These are phyloP conservation scores for Phytopythium delawarense DNA, from an alignment of 352 stramenopile genomes.

Conservation along the genomic window DNA sequence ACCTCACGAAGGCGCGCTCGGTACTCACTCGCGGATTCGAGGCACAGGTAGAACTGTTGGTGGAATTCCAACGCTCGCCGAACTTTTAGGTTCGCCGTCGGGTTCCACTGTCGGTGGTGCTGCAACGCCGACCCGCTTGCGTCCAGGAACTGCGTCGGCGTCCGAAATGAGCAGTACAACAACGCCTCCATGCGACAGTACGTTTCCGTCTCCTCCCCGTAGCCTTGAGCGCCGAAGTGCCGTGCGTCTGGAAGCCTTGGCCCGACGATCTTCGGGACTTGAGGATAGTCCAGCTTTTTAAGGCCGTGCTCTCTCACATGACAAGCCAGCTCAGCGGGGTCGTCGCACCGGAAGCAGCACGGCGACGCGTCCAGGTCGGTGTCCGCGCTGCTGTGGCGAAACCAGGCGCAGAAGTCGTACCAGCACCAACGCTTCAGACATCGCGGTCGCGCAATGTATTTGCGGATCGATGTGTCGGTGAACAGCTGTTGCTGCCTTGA, in stretches of 20 bases:
- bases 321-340: no score
- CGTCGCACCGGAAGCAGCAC: no score
- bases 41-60: not conserved
- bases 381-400: not conserved
- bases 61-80: not conserved
- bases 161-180: not conserved
- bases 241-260: conserved; percentile 13
- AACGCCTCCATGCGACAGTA: no score
- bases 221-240: not conserved
- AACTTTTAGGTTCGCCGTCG: not conserved
- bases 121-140: not conserved
- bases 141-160: not conserved
- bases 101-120: not conserved
- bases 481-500: conserved; percentile 5
- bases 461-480: conserved; percentile 13
- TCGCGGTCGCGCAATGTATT: conserved; percentile 7
- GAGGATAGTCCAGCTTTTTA: conserved; percentile 6
- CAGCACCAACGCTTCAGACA: conserved; percentile 15
- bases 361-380: no score
- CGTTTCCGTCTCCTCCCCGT: no score
- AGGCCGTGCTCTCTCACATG: conserved; percentile 10
- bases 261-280: conserved; percentile 17
- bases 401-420: conserved; percentile 23
- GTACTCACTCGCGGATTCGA: not conserved
- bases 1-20: no score